Base-by-base conservation (phyloP, 1,284 basidiomycete species). In the Ustilago sp. region DNA sequence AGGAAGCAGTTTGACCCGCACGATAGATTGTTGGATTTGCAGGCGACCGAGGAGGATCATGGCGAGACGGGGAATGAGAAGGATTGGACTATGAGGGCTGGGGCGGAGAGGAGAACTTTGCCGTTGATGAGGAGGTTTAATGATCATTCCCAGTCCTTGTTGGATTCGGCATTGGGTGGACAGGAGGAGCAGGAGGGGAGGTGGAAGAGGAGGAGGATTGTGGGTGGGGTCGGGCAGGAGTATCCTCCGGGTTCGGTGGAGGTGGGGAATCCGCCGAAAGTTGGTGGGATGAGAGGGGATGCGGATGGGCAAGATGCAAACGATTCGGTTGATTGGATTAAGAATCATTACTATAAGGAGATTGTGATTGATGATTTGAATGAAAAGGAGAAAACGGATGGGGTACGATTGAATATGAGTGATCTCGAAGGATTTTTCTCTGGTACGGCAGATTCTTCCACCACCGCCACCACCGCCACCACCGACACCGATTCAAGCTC, bases 61-160 rank as follows among this genome's bases (percentile, higher is more conserved):
- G 92, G 89, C 47, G 93, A 95, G 92, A 92, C 92, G 2, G 93
- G 94, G 5, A 96, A 94, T 77, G 90, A 91, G 70, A 91, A 90
- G 84, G 97, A 99, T 83, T 87, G 93, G 52, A 98, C 97, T 0
- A 99, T 99, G 97, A 93, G 94, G 83, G 91, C 95, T 5, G 97
- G 97, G 8, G 90, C 92, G 78, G 93, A 97, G 85, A 89, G 92
- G 56, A 92, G 91, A 28, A 92, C 93, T 19, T 87, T 99, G 43
- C 97, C 97, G 0, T 89, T 99, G 38, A 98, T 99, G 80, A 90
- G 97, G 48, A 92, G 96, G 80, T 99, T 99, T 88, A 99, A 99
- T 83, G 94, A 98, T 83, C 97, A 99, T 86, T 96, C 94, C 0
- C 93, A 95, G 80, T 89, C 94, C 74, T 87, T 98, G 15, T 88